Evolutionary conservation across 2,329 filamentous ascomycete species (phyloP), one percentile per base, ranked within the genome.

Genomic region (Aaosphaeria arxii): DNA sequence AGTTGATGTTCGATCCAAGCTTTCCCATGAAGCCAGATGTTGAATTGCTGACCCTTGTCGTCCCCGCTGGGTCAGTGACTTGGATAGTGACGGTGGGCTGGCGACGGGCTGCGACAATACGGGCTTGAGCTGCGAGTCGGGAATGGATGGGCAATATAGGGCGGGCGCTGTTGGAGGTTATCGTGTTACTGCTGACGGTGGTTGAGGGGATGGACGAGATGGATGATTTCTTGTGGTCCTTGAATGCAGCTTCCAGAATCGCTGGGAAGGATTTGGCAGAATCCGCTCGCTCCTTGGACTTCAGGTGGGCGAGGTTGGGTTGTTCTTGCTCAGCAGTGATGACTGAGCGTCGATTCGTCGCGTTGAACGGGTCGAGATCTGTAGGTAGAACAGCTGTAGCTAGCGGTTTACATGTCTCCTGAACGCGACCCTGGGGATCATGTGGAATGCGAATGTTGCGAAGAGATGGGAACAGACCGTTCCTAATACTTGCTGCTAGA

Each of bases 371-470:
- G 5, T 46, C 44, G 13, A 68, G 69, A 1, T 64, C 64, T 2
- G 53, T 50, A 2, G 78, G 74, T 24, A 79, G 70, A 38, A 83
- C 77, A 17, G 81, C 73, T 30, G 76, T 75, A 30, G 80, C 79
- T 4, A 77, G 71, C 1, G 87, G 87, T 40, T 77, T 79, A 66
- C 88, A 91, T 1, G 90, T 76, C 1, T 75, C 71, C 68, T 91
- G 88, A 52, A 91, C 82, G 6, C 81, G 57, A 29, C 87, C 88
- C 5, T 88, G 80, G 1, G 85, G 80, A 54, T 91, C 88, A 48
- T 82, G 82, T 1, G 86, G 88, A 0, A 82, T 76, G 46, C 87
- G 81, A 13, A 91, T 70, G 1, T 63, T 72, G 7, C 72, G 74
- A 7, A 91, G 75, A 0, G 71, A 64, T 0, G 88, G 87, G 59